A percentile compares a stretch with the other conserved stretches of the same genome.
Evolutionary conservation across 257 asterid genomes (phyloP).

Genomic region (Solanum pennellii): DNA sequence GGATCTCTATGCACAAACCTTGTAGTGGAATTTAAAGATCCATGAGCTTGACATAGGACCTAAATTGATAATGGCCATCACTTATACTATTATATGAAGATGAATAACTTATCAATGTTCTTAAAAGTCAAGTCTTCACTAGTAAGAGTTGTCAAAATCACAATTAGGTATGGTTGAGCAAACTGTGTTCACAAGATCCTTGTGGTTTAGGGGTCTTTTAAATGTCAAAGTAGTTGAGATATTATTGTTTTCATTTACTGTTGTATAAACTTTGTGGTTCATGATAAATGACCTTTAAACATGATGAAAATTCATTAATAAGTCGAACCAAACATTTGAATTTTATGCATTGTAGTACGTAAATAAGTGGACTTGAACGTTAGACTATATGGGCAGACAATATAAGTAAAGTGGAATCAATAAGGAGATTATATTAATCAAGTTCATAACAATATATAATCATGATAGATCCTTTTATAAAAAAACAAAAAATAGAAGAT

Average conservation of each 20-base stretch:
- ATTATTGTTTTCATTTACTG: background rate
- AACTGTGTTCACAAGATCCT: background rate
- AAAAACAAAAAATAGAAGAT: background rate
- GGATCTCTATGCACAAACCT: background rate
- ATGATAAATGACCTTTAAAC: background rate
- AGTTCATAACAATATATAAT: background rate
- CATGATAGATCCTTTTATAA: background rate
- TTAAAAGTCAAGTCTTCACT: background rate
- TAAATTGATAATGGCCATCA: background rate
- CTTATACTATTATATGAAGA: background rate
- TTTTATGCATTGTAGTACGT: background rate
- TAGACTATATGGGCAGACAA: background rate
- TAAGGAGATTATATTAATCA: background rate
- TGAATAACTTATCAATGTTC: background rate
- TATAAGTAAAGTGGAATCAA: background rate
- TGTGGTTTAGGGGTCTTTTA: background rate
- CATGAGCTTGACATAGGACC: background rate
- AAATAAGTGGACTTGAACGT: background rate
- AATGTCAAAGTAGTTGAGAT: background rate
- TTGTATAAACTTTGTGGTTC: background rate
- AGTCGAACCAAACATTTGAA: background rate
- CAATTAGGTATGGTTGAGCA: background rate
- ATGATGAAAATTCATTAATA: background rate
- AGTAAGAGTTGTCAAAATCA: background rate
- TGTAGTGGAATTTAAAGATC: background rate